phyloP scores from a whole-genome alignment of 2,329 filamentous ascomycete species.

The Colletotrichum shisoi region DNA sequence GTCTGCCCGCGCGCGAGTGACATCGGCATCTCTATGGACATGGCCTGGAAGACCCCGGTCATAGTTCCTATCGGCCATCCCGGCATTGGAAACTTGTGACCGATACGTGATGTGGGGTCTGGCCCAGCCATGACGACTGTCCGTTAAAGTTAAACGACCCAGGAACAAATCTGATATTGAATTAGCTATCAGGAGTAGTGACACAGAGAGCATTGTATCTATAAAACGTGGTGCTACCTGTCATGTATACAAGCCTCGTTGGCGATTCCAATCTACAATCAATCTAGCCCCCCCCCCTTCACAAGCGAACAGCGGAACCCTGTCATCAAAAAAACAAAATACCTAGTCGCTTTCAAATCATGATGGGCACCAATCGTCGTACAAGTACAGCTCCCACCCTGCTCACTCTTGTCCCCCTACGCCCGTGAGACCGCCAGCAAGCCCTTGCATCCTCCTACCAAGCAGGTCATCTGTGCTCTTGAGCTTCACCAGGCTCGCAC shows the following conservation, averaged over 20 bases:
- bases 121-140: too few species aligned
- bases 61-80: too few species aligned
- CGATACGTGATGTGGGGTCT: too few species aligned
- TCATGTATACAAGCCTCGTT: conserved; percentile 32
- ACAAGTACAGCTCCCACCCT: not conserved
- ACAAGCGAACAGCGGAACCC: conserved; percentile 2
- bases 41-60: too few species aligned
- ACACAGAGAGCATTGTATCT: conserved; percentile 5
- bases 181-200: too few species aligned
- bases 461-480: conserved; percentile 67
- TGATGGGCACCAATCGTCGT: not conserved
- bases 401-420: conserved; percentile 51
- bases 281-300: conserved; percentile 15
- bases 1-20: too few species aligned
- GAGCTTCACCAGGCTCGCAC: conserved; percentile 61
- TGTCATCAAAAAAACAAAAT: not conserved
- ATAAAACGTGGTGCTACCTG: conserved; percentile 8
- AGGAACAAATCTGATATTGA: not conserved
- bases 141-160: too few species aligned
- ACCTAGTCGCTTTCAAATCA: not conserved
- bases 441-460: conserved; percentile 65
- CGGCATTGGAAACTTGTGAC: too few species aligned
- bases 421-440: conserved; percentile 63
- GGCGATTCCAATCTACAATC: conserved; percentile 31
- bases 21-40: too few species aligned